Base-by-base conservation (phyloP, 345 rosid genomes). In the Dipteronia sinensis region DNA sequence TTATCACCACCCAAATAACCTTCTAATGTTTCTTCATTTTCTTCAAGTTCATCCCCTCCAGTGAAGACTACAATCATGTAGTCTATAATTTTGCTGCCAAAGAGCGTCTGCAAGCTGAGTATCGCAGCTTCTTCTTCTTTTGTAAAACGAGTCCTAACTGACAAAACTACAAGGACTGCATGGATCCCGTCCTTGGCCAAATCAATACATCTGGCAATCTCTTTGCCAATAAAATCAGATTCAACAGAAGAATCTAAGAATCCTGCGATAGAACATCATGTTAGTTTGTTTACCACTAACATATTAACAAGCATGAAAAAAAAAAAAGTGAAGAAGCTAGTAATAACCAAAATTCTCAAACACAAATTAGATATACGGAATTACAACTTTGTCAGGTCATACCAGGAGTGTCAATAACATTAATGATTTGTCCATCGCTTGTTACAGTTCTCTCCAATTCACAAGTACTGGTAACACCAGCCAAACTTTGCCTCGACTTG, bases 361-460 rank as follows among this genome's bases (percentile, higher is more conserved):
- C 34, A 71, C 40, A 47, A 46, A 72, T 12, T 23, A 78, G 13
- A 5, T 3, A 81, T 22, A 42, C 40, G 11, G 20, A 42, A 42
- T 31, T 42, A 56, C 17, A 42, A 66, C 16, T n/a, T 63, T 20
- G 25, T 16, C 25, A 16, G 7, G 46, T n/a, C 76, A 47, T 86
- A 95, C 99, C 98, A 72, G 98, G 99, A 80, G 99, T 95, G 73
- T 93, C 98, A 27, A 95, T 86, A 66, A 95, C 99, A 84, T 90
- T 93, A 77, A 95, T 69, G 40, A 86, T 76, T 61, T 91, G 98
- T 6, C 97, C 97, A 84, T 90, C 91, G 69, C 72, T 79, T 49
- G 86, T 78, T 0, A 77, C 79, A 65, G 92, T 83, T 66, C 65
- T 80, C 71, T 90, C 90, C 87, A 91, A 81, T 81, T 93, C 90